Conservation (phyloP, 306 rosid species). For the Cercis canadensis region DNA sequence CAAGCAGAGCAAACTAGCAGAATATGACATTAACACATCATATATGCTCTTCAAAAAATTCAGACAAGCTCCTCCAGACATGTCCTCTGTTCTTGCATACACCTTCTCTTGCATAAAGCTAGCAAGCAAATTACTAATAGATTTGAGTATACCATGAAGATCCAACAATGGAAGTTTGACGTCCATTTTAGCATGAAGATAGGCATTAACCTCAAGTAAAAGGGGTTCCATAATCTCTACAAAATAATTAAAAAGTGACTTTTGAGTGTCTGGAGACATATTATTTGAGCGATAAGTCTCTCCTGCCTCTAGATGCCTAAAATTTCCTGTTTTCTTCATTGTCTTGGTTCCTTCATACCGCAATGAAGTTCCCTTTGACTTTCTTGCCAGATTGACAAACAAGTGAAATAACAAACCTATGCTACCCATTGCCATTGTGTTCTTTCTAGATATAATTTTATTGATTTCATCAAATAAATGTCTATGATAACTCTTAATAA, state of each 20-base stretch:
- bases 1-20: slow-evolving; percentile 48
- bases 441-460: slow-evolving; percentile 57
- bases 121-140: slow-evolving; percentile 69
- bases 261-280: slow-evolving; percentile 60
- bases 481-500: slow-evolving; percentile 76
- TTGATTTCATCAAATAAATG: slow-evolving; percentile 75
- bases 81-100: slow-evolving; percentile 84
- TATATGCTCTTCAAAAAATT: slow-evolving; percentile 77
- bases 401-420: slow-evolving; percentile 68
- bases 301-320: slow-evolving; percentile 44
- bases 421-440: slow-evolving; percentile 63
- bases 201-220: slow-evolving; percentile 54
- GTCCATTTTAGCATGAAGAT: slow-evolving; percentile 41
- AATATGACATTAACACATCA: slow-evolving; percentile 51
- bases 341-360: slow-evolving; percentile 47
- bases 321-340: slow-evolving; percentile 37
- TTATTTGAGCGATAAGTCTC: slow-evolving; percentile 41
- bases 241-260: slow-evolving; percentile 70
- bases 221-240: slow-evolving; percentile 80
- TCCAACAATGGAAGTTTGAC: slow-evolving; percentile 47
- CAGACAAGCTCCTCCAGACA: slow-evolving; percentile 67
- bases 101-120: slow-evolving; percentile 77
- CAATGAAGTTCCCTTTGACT: slow-evolving; percentile 52
- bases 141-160: slow-evolving; percentile 59
- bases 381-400: slow-evolving; percentile 61